These are phyloP conservation scores for Huntiella moniliformis DNA, from an alignment of 2,329 filamentous ascomycete species.

Conservation along the genomic window DNA sequence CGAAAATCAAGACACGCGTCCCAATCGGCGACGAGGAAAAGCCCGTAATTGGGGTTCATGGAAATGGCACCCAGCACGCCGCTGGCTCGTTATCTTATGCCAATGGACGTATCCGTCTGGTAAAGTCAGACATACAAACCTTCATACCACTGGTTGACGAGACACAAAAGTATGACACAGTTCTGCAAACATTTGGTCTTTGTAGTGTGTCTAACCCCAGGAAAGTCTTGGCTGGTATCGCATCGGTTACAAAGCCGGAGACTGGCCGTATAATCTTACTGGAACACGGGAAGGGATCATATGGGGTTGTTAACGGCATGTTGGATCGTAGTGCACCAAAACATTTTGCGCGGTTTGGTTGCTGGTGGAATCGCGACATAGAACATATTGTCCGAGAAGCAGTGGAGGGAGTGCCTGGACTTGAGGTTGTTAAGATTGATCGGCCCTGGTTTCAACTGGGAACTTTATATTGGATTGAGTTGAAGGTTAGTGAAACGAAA, in stretches of 20 bases:
- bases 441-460: constrained; percentile 35
- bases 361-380: constrained; percentile 52
- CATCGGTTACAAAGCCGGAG: constrained; percentile 29
- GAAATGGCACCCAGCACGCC: constrained; percentile 10
- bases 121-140: constrained; percentile 29
- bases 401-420: constrained; percentile 26
- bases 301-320: constrained; percentile 33
- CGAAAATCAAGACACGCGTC: constrained; percentile 27
- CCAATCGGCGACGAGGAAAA: constrained; percentile 19
- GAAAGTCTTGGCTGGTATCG: constrained; percentile 33
- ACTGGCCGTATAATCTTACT: constrained; percentile 41
- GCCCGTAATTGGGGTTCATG: constrained; percentile 21
- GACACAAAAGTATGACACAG: constrained; percentile 33
- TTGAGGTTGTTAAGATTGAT: constrained; percentile 36
- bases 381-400: constrained; percentile 34
- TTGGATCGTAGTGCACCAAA: constrained; percentile 35
- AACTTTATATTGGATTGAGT: constrained; percentile 39
- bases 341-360: constrained; percentile 42
- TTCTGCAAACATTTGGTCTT: constrained; percentile 45
- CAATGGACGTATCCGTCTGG: constrained; percentile 25
- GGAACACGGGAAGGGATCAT: constrained; percentile 42
- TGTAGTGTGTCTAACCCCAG: constrained; percentile 42
- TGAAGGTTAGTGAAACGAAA: constrained; percentile 22
- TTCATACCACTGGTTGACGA: constrained; percentile 22
- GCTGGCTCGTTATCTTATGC: constrained; percentile 19